Percentiles rank a stretch among this genome's conserved stretches.
Evolutionary conservation across 352 stramenopile genomes (phyloP).

Genomic region (Globisporangium alternatum): DNA sequence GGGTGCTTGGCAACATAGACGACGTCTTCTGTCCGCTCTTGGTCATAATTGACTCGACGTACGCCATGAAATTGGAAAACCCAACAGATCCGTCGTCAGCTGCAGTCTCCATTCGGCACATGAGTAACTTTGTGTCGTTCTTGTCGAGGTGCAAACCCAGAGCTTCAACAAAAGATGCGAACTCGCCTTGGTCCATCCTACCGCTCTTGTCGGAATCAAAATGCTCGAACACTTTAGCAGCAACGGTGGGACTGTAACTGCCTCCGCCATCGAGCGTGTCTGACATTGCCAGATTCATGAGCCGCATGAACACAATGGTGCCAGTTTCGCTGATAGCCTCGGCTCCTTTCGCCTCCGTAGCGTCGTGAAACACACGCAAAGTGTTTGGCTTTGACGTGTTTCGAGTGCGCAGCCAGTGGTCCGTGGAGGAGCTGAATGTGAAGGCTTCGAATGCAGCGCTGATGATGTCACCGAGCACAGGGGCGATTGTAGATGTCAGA

Average conservation of each 20-base stretch:
- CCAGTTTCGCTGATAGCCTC: conserved; percentile 14
- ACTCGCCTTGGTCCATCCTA: conserved; percentile 57
- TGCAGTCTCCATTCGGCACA: conserved; percentile 38
- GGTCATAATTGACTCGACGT: conserved; percentile 20
- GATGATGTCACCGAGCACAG: conserved; percentile 41
- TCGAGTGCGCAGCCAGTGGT: conserved; percentile 35
- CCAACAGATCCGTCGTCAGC: conserved; percentile 20
- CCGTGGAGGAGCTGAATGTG: conserved; percentile 29
- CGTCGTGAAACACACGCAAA: conserved; percentile 11
- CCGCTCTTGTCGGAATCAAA: conserved; percentile 56
- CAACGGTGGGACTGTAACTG: conserved; percentile 13
- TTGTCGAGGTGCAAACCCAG: conserved; percentile 45
- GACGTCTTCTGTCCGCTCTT: not conserved
- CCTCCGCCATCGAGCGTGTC: conserved; percentile 18
- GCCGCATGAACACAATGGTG: conserved; percentile 44
- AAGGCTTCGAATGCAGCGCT: conserved; percentile 34
- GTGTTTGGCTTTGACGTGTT: conserved; percentile 24
- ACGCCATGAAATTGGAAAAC: conserved; percentile 27
- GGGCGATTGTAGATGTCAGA: conserved; percentile 30
- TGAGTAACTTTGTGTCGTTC: conserved; percentile 39
- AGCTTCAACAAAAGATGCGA: conserved; percentile 30
- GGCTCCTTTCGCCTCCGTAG: conserved; percentile 10
- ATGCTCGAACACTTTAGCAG: conserved; percentile 45
- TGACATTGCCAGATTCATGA: conserved; percentile 32
- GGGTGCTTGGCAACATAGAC: not conserved